Percentiles rank a stretch among this genome's conserved stretches.
These are phyloP conservation scores for Didymella keratinophila DNA, from an alignment of 2,329 filamentous ascomycete species.

Conservation along the genomic window DNA sequence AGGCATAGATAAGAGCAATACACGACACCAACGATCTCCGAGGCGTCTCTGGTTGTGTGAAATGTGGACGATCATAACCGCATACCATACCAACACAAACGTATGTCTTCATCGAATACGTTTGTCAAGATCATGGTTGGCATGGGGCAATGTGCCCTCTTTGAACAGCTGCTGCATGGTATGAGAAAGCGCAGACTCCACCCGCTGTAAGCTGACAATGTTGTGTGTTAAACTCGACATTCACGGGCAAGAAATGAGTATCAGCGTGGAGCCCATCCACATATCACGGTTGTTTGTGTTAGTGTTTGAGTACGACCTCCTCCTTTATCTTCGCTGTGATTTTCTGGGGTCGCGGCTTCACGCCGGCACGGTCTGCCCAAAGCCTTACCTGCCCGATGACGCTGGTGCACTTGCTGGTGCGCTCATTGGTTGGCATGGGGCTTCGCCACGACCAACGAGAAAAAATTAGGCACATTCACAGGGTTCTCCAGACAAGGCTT, in stretches of 20 bases:
- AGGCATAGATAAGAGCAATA: constrained; percentile 19
- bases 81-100: neutral
- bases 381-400: constrained; percentile 33
- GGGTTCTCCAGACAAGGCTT: constrained; percentile 25
- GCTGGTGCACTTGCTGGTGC: constrained; percentile 19
- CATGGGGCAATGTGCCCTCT: too few relatives aligned
- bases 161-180: too few relatives aligned
- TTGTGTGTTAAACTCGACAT: neutral
- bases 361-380: constrained; percentile 14
- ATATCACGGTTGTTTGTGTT: neutral
- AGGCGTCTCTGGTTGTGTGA: neutral
- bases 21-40: constrained; percentile 13
- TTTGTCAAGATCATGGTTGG: too few relatives aligned
- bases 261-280: neutral
- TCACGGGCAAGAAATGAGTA: neutral
- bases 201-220: neutral
- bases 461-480: constrained; percentile 34
- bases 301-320: neutral
- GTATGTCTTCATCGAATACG: neutral
- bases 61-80: neutral
- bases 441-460: constrained; percentile 33
- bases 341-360: constrained; percentile 7
- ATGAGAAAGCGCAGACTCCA: neutral
- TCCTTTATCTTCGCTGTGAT: neutral
- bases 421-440: constrained; percentile 30